These are phyloP conservation scores for Fonsecaea pugnacius DNA, from an alignment of 2,329 filamentous ascomycete genomes.

Conservation along the genomic window DNA sequence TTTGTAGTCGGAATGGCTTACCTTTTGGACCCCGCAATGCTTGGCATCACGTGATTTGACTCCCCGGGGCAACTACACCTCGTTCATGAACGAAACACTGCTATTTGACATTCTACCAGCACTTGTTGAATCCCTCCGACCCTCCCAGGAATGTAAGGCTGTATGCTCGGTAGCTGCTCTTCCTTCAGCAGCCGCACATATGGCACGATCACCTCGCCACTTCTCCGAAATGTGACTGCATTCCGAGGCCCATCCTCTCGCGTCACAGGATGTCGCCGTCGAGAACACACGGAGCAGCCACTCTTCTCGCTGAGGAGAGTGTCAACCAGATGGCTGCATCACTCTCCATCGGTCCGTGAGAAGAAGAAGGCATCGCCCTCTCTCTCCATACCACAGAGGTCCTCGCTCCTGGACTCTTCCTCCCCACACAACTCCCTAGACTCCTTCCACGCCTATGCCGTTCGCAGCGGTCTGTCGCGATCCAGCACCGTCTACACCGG, in stretches of 20 bases:
- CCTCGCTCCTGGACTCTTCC: conserved; percentile 9
- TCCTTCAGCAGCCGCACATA: conserved; percentile 6
- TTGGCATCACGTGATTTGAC: too few species aligned
- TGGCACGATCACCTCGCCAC: neutral
- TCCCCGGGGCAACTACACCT: too few species aligned
- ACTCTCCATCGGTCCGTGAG: neutral
- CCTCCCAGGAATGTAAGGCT: neutral
- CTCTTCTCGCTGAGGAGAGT: neutral
- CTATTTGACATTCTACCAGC: neutral
- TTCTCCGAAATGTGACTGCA: neutral
- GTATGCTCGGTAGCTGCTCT: conserved; percentile 3
- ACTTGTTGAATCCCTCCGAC: neutral
- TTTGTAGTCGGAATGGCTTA: too few species aligned
- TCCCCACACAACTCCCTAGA: conserved; percentile 39
- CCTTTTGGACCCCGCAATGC: too few species aligned
- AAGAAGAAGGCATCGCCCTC: neutral
- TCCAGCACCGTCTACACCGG: conserved; percentile 50
- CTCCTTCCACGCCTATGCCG: conserved; percentile 49
- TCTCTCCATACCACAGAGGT: neutral
- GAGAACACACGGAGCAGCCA: neutral
- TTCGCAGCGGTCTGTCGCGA: conserved; percentile 43
- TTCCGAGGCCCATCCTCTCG: neutral
- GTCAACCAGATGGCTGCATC: neutral
- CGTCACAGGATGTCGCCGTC: neutral
- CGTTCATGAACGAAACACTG: neutral